Conservation (phyloP, 768 basidiomycete species). For the Paxillus ammoniavirescens region DNA sequence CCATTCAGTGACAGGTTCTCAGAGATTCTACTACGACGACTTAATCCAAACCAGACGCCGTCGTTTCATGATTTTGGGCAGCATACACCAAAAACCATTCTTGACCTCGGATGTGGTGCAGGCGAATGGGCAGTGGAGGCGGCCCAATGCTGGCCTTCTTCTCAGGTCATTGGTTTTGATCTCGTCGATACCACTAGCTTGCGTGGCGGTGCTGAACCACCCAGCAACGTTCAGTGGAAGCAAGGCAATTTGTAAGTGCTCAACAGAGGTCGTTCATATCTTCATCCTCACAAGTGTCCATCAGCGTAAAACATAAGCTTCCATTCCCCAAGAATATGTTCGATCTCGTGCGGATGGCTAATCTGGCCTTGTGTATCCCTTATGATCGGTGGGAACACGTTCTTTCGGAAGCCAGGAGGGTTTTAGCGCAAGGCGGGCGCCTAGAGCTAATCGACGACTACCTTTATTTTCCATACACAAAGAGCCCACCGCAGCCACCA, state of each 20-base stretch:
- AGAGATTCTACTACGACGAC: constrained; percentile 50
- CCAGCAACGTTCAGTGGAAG: constrained; percentile 46
- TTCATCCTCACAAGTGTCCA: constrained; percentile 13
- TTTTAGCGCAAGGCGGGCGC: constrained; percentile 58
- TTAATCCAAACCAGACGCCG: constrained; percentile 53
- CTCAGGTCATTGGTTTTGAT: constrained; percentile 65
- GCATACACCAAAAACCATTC: constrained; percentile 49
- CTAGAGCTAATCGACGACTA: constrained; percentile 78
- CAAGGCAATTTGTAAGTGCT: constrained; percentile 67
- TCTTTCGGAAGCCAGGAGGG: constrained; percentile 57
- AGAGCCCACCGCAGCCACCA: constrained; percentile 19
- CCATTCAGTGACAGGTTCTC: constrained; percentile 57
- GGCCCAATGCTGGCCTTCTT: constrained; percentile 56
- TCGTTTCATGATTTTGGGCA: constrained; percentile 56
- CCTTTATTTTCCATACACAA: constrained; percentile 59
- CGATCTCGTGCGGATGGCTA: constrained; percentile 73
- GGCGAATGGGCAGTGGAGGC: constrained; percentile 70
- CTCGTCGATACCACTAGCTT: constrained; percentile 41
- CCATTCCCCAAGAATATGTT: constrained; percentile 65
- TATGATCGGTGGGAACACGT: constrained; percentile 57
- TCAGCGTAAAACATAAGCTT: constrained; percentile 51
- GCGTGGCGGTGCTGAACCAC: constrained; percentile 36
- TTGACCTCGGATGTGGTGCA: constrained; percentile 77
- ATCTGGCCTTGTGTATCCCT: constrained; percentile 62
- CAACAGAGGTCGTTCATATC: background rate